Evolutionary conservation across 208 protist genomes (phyloP), one percentile per base, ranked within the genome.

Genomic region (Leishmania tropica): DNA sequence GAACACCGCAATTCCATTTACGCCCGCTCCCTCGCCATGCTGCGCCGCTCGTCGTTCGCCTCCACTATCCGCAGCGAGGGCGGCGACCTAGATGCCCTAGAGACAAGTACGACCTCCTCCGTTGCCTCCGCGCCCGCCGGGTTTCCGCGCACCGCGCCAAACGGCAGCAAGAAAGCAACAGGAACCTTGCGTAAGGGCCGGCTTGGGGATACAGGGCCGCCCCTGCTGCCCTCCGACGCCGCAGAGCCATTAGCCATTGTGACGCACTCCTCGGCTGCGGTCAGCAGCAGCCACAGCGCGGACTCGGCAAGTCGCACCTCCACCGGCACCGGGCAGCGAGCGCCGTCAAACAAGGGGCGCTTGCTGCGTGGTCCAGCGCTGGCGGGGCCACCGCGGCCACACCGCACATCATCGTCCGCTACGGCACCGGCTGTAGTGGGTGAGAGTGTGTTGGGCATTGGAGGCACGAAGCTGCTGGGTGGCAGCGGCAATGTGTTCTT

Each of bases 1-100:
- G 85, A 90, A 71, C 92, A 91, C 65, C 72, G 78, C 35, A 74
- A 83, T 17, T 85, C 87, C 21, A 78, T 92, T 56, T 78, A 87
- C 54, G 88, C 87, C n/a, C 88, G 95, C 24, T 93, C 91, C 1
- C 81, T 92, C 21, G 86, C 79, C 48, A 80, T 78, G 8, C 90
- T 89, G 8, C 82, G 87, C 6, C 83, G 77, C 62, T 62, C 80
- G 31, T 96, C 88, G 60, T 82, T 93, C 67, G 77, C 88, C 13
- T 90, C 85, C 58, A 84, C 75, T 42, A 78, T 75, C 77, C 62
- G 82, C 70, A 85, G 81, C 47, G 75, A 80, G 56, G 68, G 84
- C 56, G 35, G 75, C 19, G 31, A n/a, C 37, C 40, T 24, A 19
- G 80, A 85, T 24, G 73, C 35, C 24, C 24, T 89, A 58, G 81